Conservation (phyloP, 2,329 filamentous ascomycete species). For the Arthrinium puccinioides region DNA sequence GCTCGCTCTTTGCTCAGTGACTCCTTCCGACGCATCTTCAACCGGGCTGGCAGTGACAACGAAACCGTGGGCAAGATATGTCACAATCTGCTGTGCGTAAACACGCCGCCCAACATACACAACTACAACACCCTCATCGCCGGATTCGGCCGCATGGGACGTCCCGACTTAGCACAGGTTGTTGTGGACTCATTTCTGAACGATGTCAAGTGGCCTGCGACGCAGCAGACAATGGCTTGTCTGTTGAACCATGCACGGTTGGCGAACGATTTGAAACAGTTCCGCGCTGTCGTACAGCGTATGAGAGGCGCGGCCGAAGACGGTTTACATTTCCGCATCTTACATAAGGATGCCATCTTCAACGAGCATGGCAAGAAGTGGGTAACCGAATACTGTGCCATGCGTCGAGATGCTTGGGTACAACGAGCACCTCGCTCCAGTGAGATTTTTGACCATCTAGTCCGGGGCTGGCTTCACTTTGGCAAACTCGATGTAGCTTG, state of each 20-base stretch:
- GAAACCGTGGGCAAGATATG: constrained; percentile 39
- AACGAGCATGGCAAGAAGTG: constrained; percentile 15
- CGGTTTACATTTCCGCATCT: constrained; percentile 12
- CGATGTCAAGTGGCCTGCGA: constrained; percentile 35
- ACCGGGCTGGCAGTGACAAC: constrained; percentile 13
- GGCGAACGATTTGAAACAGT: constrained; percentile 30
- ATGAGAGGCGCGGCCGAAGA: constrained; percentile 34
- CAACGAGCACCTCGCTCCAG: constrained; percentile 31
- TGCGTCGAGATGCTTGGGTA: constrained; percentile 22
- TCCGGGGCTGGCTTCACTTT: constrained; percentile 42
- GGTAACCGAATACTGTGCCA: constrained; percentile 19
- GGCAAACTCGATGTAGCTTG: constrained; percentile 18
- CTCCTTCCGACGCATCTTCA: constrained; percentile 20
- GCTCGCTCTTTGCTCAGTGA: constrained; percentile 14
- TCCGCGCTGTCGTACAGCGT: constrained; percentile 36
- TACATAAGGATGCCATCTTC: constrained; percentile 21
- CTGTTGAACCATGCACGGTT: constrained; percentile 43
- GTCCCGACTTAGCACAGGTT: constrained; percentile 42
- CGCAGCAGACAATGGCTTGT: constrained; percentile 39
- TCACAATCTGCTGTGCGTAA: constrained; percentile 60
- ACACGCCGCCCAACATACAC: constrained; percentile 55
- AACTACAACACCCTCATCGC: constrained; percentile 66
- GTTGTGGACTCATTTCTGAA: constrained; percentile 45
- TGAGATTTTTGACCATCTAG: constrained; percentile 35
- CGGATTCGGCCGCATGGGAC: constrained; percentile 49